These are phyloP conservation scores for Cercospora sp. DNA, from an alignment of 2,329 filamentous ascomycete genomes.

Conservation along the genomic window DNA sequence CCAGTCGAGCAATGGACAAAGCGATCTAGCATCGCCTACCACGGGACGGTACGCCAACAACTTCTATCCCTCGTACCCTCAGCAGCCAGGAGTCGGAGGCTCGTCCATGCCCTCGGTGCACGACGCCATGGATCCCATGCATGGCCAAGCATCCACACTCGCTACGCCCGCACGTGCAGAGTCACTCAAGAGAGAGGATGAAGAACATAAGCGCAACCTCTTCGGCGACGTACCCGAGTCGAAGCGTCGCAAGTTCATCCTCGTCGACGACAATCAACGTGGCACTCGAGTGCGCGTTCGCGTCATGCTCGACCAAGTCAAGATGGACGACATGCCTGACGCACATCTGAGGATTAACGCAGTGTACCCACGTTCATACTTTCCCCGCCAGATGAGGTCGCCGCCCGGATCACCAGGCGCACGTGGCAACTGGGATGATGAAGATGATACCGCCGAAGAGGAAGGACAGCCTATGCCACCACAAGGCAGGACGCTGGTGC, in stretches of 20 bases:
- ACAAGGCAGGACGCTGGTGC: slow-evolving; percentile 51
- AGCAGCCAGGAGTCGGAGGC: slow-evolving; percentile 56
- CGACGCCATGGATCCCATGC: slow-evolving; percentile 55
- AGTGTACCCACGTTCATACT: slow-evolving; percentile 89
- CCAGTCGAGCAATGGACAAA: slow-evolving; percentile 60
- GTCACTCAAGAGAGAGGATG: slow-evolving; percentile 51
- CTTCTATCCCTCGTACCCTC: slow-evolving; percentile 71
- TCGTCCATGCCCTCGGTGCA: slow-evolving; percentile 67
- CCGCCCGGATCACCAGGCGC: slow-evolving; percentile 75
- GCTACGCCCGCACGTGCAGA: slow-evolving; percentile 42
- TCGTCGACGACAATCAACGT: slow-evolving; percentile 85
- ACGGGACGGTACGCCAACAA: slow-evolving; percentile 74
- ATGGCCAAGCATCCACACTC: slow-evolving; percentile 36
- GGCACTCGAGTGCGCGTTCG: slow-evolving; percentile 81
- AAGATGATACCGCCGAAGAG: slow-evolving; percentile 59
- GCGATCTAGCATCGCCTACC: slow-evolving; percentile 54
- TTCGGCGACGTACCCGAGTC: slow-evolving; percentile 87
- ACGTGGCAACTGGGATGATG: slow-evolving; percentile 71
- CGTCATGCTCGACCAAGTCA: slow-evolving; percentile 87
- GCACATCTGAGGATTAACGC: slow-evolving; percentile 88
- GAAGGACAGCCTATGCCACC: slow-evolving; percentile 36
- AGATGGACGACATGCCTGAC: slow-evolving; percentile 94
- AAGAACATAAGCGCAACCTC: slow-evolving; percentile 65
- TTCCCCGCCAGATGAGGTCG: slow-evolving; percentile 88
- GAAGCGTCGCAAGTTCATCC: slow-evolving; percentile 93